A percentile compares a stretch with the other conserved stretches of the same genome.
Evolutionary conservation across 176 grass and related monocot genomes (phyloP).

Genomic region (Oryza coarctata): DNA sequence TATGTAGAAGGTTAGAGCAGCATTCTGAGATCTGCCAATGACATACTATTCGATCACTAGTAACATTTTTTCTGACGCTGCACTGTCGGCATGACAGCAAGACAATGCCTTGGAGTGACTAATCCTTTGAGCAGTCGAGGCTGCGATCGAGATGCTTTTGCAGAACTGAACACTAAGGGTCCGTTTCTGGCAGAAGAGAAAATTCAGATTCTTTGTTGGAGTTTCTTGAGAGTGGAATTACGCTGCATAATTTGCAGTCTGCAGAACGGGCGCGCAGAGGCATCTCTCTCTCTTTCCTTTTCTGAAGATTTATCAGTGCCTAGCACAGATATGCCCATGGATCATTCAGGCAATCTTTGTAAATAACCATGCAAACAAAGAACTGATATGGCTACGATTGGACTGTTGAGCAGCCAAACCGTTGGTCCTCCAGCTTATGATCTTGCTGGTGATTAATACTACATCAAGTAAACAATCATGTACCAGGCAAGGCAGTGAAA

Average conservation of each 20-base stretch:
- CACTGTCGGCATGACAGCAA: neutral
- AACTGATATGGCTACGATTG: neutral
- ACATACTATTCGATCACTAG: no score
- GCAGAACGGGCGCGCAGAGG: neutral
- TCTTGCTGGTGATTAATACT: neutral
- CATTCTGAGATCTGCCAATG: no score
- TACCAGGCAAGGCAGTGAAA: neutral
- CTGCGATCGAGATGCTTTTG: neutral
- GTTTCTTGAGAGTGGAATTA: neutral
- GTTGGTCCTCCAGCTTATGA: neutral
- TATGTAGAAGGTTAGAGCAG: no score
- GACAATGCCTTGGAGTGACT: neutral
- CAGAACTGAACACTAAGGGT: neutral
- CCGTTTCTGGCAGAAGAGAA: neutral
- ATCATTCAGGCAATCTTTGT: no score
- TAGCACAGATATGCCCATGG: no score
- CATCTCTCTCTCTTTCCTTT: no score
- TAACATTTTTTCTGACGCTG: neutral
- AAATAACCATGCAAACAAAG: no score
- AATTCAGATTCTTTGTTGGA: neutral
- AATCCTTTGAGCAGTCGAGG: neutral
- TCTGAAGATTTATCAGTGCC: no score
- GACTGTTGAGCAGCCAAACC: neutral
- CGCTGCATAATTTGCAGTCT: neutral
- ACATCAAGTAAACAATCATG: neutral